These are phyloP conservation scores for Coprinellus micaceus DNA, from an alignment of 768 basidiomycete species.

Conservation along the genomic window DNA sequence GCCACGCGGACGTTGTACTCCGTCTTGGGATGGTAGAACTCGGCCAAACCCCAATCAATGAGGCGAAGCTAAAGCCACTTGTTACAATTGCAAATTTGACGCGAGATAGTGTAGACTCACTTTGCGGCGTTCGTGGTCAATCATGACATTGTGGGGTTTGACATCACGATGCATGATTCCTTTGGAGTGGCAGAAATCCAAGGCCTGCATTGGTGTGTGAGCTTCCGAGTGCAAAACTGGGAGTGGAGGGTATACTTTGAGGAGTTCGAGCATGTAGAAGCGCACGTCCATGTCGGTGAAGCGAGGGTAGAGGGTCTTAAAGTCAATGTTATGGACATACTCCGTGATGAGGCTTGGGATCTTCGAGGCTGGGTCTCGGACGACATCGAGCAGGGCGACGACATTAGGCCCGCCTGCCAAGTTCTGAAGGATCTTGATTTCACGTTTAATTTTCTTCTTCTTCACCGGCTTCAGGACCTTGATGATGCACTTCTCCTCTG, in stretches of 20 bases:
- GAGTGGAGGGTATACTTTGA: constrained; percentile 66
- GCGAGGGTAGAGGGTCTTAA: constrained; percentile 92
- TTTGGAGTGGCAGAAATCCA: constrained; percentile 97
- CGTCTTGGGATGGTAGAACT: constrained; percentile 97
- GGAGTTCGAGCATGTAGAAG: constrained; percentile 93
- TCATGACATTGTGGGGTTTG: constrained; percentile 99
- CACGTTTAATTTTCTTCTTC: constrained; percentile 99
- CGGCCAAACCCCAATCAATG: constrained; percentile 98
- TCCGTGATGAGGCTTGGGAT: constrained; percentile 96
- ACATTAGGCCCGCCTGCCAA: constrained; percentile 95
- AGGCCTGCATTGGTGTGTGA: no score
- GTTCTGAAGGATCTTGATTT: constrained; percentile 97
- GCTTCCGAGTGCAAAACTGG: no score
- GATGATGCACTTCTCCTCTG: constrained; percentile 94
- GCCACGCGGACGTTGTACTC: constrained; percentile 99
- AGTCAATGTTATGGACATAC: constrained; percentile 97
- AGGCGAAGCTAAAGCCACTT: constrained; percentile 65
- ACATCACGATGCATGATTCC: constrained; percentile 99
- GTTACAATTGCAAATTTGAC: constrained; percentile 8
- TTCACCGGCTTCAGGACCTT: constrained; percentile 99
- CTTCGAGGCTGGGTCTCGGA: constrained; percentile 92
- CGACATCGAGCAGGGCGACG: constrained; percentile 90
- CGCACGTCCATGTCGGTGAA: constrained; percentile 95
- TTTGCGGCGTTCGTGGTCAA: constrained; percentile 95
- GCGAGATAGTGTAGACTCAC: constrained; percentile 37